These are phyloP conservation scores for Citrus glauca DNA, from an alignment of 345 rosid species.

Conservation along the genomic window DNA sequence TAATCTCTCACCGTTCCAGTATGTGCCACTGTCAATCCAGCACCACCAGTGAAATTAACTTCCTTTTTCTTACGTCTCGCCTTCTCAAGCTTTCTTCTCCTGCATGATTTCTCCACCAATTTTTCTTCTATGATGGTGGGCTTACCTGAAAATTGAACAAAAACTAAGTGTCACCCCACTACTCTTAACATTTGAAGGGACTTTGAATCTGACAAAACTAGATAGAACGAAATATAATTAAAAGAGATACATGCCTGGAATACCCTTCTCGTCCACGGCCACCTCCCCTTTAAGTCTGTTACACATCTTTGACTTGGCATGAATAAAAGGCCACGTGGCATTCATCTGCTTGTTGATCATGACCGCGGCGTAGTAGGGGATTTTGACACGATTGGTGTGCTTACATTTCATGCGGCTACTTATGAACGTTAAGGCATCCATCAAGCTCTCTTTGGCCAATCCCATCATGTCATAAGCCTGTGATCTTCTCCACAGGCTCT, in stretches of 20 bases:
- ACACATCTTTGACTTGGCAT: slow-evolving; percentile 14
- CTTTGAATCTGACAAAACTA: not conserved
- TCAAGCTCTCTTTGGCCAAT: slow-evolving; percentile 63
- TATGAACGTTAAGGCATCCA: slow-evolving; percentile 69
- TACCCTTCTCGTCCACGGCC: slow-evolving; percentile 4
- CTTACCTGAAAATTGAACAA: slow-evolving; percentile 3
- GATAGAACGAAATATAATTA: not conserved
- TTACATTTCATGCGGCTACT: slow-evolving; percentile 30
- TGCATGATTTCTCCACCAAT: not conserved
- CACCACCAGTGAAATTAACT: not conserved
- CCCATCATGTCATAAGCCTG: slow-evolving; percentile 82
- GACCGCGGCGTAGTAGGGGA: slow-evolving; percentile 61
- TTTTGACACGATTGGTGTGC: slow-evolving; percentile 17
- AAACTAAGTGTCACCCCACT: not conserved
- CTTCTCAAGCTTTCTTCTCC: slow-evolving; percentile 10
- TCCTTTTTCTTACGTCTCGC: not conserved
- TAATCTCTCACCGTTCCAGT: not conserved
- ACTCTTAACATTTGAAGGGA: not conserved
- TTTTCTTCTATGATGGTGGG: slow-evolving; percentile 7
- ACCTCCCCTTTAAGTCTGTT: not conserved
- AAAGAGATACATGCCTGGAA: not conserved
- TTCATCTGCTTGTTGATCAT: slow-evolving; percentile 66
- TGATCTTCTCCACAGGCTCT: slow-evolving; percentile 91
- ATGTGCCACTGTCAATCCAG: not conserved
- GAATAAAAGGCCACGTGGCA: slow-evolving; percentile 51